Conservation (phyloP, 1,284 basidiomycete genomes). For the Apiotrichum domesticum region DNA sequence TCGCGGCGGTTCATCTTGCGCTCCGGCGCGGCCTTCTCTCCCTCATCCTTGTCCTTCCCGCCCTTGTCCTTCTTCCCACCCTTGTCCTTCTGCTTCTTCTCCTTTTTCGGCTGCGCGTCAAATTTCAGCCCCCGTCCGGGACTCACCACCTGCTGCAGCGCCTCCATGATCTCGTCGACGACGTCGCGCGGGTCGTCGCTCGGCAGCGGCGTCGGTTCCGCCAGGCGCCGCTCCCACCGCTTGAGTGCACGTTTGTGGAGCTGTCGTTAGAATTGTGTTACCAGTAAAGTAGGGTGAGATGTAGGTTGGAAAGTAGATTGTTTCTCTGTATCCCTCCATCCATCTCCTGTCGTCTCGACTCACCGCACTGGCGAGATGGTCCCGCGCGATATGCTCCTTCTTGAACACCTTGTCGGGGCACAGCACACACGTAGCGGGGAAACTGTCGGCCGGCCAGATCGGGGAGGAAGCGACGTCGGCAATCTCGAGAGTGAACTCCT, state of each 20-base stretch:
- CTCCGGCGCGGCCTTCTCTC: background rate
- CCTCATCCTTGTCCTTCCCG: constrained; percentile 1
- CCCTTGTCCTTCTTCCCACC: constrained; percentile 1
- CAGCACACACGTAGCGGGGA: constrained; percentile 58
- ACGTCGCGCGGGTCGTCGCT: constrained; percentile 27
- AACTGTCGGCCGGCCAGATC: constrained; percentile 45
- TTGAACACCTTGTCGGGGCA: constrained; percentile 72
- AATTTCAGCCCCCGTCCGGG: background rate
- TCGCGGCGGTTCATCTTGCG: constrained; percentile 10
- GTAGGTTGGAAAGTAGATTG: no score
- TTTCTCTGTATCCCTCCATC: no score
- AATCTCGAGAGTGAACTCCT: constrained; percentile 54
- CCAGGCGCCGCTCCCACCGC: constrained; percentile 21
- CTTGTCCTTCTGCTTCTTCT: constrained; percentile 3
- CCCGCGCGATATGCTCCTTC: constrained; percentile 55
- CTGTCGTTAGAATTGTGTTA: constrained; percentile 6
- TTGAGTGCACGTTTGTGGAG: constrained; percentile 29
- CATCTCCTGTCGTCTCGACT: constrained; percentile 37
- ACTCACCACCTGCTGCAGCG: constrained; percentile 4
- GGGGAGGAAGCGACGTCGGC: constrained; percentile 59
- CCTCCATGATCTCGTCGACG: constrained; percentile 24
- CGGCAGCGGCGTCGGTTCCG: constrained; percentile 2
- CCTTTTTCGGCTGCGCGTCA: background rate
- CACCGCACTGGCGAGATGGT: constrained; percentile 63
- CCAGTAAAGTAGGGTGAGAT: background rate